These are phyloP conservation scores for Hypoxylon sp. DNA, from an alignment of 2,329 filamentous ascomycete species.

Conservation along the genomic window DNA sequence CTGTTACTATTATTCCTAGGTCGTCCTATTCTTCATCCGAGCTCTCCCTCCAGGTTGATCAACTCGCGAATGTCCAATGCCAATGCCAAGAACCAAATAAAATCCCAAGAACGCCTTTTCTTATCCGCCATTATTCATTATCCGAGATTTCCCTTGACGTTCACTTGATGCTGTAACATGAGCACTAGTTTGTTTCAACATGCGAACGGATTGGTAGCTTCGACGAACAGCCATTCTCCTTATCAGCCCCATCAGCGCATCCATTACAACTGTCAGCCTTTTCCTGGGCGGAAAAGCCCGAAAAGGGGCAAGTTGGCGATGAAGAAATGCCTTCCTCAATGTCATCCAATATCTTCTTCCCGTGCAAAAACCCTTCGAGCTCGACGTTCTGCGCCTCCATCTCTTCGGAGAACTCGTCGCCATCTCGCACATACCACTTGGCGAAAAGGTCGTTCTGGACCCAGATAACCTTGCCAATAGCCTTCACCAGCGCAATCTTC, in stretches of 20 bases:
- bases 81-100: too few relatives aligned
- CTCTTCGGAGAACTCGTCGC: slow-evolving; percentile 64
- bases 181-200: slow-evolving; percentile 19
- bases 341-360: slow-evolving; percentile 64
- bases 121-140: too few relatives aligned
- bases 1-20: too few relatives aligned
- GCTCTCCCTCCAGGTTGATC: too few relatives aligned
- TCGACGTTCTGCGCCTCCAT: slow-evolving; percentile 62
- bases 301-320: slow-evolving; percentile 37
- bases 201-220: slow-evolving; percentile 26
- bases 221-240: slow-evolving; percentile 25
- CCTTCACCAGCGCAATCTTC: slow-evolving; percentile 78
- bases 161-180: too few relatives aligned
- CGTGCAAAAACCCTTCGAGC: slow-evolving; percentile 70
- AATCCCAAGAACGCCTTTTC: too few relatives aligned
- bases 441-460: slow-evolving; percentile 88
- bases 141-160: too few relatives aligned
- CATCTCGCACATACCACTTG: slow-evolving; percentile 78
- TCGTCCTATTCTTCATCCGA: too few relatives aligned
- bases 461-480: slow-evolving; percentile 83
- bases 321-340: slow-evolving; percentile 49
- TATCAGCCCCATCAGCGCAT: slow-evolving; percentile 24
- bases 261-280: slow-evolving; percentile 27
- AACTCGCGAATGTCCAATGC: too few relatives aligned
- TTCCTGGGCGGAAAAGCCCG: slow-evolving; percentile 28